Conservation (phyloP, 1,284 basidiomycete species). For the Austropuccinia psidii region DNA sequence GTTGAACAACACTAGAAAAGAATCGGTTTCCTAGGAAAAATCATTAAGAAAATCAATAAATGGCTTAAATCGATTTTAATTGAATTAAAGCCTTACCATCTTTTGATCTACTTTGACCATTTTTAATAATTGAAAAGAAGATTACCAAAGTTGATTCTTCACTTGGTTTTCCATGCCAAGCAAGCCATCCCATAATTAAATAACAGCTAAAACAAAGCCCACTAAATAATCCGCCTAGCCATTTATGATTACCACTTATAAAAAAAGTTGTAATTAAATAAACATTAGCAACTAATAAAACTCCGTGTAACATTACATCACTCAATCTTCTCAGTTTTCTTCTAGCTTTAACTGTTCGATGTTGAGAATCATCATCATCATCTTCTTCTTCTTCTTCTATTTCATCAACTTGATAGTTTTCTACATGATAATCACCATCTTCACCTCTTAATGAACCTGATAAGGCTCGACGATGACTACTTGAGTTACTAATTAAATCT, state of each 20-base stretch:
- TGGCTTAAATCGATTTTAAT: too few relatives aligned
- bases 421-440: not conserved
- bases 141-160: constrained; percentile 19
- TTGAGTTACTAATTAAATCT: constrained; percentile 4
- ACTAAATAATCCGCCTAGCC: not conserved
- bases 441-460: not conserved
- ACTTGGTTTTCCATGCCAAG: constrained; percentile 13
- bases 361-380: constrained; percentile 1
- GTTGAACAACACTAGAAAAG: too few relatives aligned
- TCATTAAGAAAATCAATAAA: too few relatives aligned
- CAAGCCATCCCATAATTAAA: not conserved
- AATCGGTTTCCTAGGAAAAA: too few relatives aligned
- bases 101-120: too few relatives aligned
- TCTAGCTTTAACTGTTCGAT: not conserved
- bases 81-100: too few relatives aligned
- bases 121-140: constrained; percentile 24
- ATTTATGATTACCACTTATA: not conserved
- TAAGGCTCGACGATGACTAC: not conserved
- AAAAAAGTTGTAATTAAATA: constrained; percentile 12
- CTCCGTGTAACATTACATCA: constrained; percentile 2
- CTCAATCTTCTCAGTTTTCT: constrained; percentile 9
- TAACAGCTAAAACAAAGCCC: not conserved
- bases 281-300: constrained; percentile 1
- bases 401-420: not conserved
- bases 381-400: constrained; percentile 14